Percentiles rank a stretch among this genome's conserved stretches.
Evolutionary conservation across 192 early-diverging fungal species (phyloP).

Genomic region (Umbelopsis vinacea): DNA sequence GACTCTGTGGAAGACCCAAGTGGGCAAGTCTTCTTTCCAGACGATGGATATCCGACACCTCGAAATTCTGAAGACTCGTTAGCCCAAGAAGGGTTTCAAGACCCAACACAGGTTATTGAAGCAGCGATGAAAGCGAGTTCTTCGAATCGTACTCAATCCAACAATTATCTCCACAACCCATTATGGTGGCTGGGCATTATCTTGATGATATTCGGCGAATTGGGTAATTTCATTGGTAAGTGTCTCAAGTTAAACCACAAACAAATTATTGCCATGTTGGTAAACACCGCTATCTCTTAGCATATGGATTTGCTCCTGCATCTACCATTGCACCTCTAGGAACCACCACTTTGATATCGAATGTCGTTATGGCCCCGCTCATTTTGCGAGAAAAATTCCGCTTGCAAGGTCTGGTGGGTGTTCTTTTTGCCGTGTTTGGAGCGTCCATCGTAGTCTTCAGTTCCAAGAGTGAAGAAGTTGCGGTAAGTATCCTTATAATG

Average conservation of each 20-base stretch:
- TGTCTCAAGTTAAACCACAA: not conserved
- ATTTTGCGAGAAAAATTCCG: slow-evolving; percentile 65
- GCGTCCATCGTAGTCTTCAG: slow-evolving; percentile 63
- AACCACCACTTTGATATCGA: slow-evolving; percentile 67
- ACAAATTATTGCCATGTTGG: not conserved
- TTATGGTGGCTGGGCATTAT: slow-evolving; percentile 70
- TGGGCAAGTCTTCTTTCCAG: slow-evolving; percentile 38
- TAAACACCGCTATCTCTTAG: slow-evolving; percentile 41
- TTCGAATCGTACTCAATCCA: not conserved
- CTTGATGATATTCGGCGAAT: slow-evolving; percentile 62
- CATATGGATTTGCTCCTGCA: slow-evolving; percentile 74
- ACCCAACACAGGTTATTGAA: not conserved
- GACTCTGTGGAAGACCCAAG: slow-evolving; percentile 19
- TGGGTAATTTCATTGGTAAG: slow-evolving; percentile 46
- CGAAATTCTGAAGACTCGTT: slow-evolving; percentile 35
- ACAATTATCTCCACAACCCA: slow-evolving; percentile 36
- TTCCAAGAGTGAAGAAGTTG: slow-evolving; percentile 55
- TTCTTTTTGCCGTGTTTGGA: slow-evolving; percentile 64
- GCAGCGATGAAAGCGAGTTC: slow-evolving; percentile 1
- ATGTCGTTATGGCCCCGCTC: slow-evolving; percentile 68
- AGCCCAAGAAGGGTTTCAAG: not conserved
- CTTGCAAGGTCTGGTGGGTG: slow-evolving; percentile 55
- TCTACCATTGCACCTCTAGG: slow-evolving; percentile 72
- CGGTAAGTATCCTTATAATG: slow-evolving; percentile 35
- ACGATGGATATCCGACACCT: slow-evolving; percentile 47